Evolutionary conservation across 2,329 filamentous ascomycete genomes (phyloP).

Genomic region (Aspergillus proliferans): DNA sequence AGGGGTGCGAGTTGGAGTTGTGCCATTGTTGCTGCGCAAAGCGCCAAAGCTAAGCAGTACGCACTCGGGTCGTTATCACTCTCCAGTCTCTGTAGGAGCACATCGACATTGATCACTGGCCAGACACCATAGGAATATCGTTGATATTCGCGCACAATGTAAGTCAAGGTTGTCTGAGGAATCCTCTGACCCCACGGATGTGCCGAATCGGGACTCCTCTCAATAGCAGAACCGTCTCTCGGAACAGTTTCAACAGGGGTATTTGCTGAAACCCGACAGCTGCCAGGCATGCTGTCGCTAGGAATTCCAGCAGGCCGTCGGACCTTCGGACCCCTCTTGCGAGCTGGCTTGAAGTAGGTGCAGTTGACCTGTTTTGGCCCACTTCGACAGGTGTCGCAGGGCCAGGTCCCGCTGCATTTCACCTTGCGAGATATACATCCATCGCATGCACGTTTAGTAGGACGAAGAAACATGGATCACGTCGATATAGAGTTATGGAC

Average conservation of each 20-base stretch:
- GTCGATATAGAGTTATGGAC: too few species aligned
- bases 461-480: too few species aligned
- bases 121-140: slow-evolving; percentile 23
- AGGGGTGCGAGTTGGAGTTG: slow-evolving; percentile 21
- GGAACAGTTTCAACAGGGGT: neutral
- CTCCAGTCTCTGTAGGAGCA: slow-evolving; percentile 11
- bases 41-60: slow-evolving; percentile 17
- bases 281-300: neutral
- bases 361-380: slow-evolving; percentile 15
- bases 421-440: slow-evolving; percentile 25
- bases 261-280: neutral
- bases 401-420: slow-evolving; percentile 23
- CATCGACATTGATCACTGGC: slow-evolving; percentile 20
- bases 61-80: slow-evolving; percentile 2
- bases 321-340: slow-evolving; percentile 23
- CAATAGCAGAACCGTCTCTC: neutral
- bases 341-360: slow-evolving; percentile 21
- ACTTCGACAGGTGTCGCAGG: slow-evolving; percentile 21
- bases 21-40: slow-evolving; percentile 27
- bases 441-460: slow-evolving; percentile 25
- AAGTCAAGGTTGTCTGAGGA: slow-evolving; percentile 7
- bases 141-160: slow-evolving; percentile 17
- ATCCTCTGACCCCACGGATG: slow-evolving; percentile 2
- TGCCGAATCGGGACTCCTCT: neutral
- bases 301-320: slow-evolving; percentile 7